phyloP scores from a whole-genome alignment of 768 basidiomycete genomes.

The Suillus subaureus region DNA sequence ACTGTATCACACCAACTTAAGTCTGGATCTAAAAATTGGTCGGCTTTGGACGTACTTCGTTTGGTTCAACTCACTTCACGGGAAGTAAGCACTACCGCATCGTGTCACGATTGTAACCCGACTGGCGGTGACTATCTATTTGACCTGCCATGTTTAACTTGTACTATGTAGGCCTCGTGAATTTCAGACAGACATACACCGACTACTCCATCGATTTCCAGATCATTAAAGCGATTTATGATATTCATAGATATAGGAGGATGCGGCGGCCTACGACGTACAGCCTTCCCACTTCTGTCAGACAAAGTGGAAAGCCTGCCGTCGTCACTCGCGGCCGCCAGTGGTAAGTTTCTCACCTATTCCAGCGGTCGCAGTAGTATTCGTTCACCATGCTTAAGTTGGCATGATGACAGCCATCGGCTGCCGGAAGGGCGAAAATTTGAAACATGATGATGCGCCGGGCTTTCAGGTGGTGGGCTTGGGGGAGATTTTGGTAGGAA shows the following conservation, averaged over 20 bases:
- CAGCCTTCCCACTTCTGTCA: not conserved
- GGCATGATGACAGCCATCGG: not conserved
- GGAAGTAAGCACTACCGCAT: not conserved
- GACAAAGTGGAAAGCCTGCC: not conserved
- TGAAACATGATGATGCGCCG: not conserved
- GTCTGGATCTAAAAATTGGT: not conserved
- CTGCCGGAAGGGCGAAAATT: not conserved
- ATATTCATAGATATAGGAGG: not conserved
- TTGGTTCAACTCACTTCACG: not conserved
- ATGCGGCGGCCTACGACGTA: not conserved
- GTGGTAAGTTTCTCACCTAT: not conserved
- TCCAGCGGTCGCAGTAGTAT: not conserved
- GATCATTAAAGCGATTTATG: not conserved
- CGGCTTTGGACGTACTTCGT: not conserved
- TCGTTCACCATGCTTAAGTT: not conserved
- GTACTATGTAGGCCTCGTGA: not conserved
- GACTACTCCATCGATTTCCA: not conserved
- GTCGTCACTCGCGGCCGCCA: not conserved
- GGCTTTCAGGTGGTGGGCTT: not conserved
- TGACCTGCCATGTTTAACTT: not conserved
- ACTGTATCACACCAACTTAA: not conserved
- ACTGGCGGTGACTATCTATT: not conserved
- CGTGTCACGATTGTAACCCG: not conserved
- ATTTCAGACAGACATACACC: not conserved
- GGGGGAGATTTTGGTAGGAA: not conserved